Evolutionary conservation across 2,329 filamentous ascomycete genomes (phyloP), one percentile per base, ranked within the genome.

Genomic region (Clonostachys solani): DNA sequence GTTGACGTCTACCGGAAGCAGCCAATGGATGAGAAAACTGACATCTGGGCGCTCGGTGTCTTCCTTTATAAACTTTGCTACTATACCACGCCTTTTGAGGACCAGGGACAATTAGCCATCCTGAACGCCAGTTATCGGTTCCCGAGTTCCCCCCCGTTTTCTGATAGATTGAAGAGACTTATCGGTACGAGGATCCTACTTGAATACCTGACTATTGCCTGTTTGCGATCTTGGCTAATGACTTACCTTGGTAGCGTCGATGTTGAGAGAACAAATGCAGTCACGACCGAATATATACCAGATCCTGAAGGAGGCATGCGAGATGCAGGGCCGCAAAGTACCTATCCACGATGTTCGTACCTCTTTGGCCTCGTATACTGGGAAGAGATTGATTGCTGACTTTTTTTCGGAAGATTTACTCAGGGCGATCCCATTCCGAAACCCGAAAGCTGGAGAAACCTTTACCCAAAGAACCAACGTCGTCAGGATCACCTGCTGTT

Each of bases 61-160:
- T 73, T 99, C 49, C 71, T 99, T 47, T 99, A 99, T 75, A 99
- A 99, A 74, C 77, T 99, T 51, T 99, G 94, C 73, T 99, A 97
- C 69, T 99, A 99, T 68, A 99, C 94, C 2, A 99, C 94, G 6
- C 94, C 94, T 1, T 99, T 99, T 59, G 94, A 99, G 69, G 92
- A 97, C 53, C 91, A 96, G 61, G 94, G 94, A 23, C 92, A 96
- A 71, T 88, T 97, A 73, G 94, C 94, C 12, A 99, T 99, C 53
- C 72, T 99, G 51, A 97, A 97, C 62, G 94, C 94, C 44, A 95
- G 84, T 65, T 97, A 89, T 77, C 92, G 89, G 60, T 99, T 89
- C 59, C 94, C 92, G 6, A 81, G 78, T 50, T 90, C 96, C 60
- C 94, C 94, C 29, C 74, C 81, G 16, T 99, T 99, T 63, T 96